Evolutionary conservation across 2,329 filamentous ascomycete genomes (phyloP).

Genomic region (Colletotrichum lentis): DNA sequence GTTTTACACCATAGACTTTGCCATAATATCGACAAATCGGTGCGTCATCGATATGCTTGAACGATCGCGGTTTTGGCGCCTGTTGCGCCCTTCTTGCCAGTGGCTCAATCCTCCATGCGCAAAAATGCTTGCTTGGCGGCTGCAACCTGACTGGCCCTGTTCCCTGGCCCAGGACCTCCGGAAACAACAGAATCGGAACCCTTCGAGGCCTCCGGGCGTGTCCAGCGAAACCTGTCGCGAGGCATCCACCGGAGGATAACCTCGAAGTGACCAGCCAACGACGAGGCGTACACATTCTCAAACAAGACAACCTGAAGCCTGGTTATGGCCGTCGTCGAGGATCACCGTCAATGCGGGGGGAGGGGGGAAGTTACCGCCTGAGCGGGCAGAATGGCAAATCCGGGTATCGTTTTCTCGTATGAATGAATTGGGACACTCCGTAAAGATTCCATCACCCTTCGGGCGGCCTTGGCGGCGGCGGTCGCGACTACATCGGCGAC

Average conservation of each 20-base stretch:
- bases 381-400: too few species aligned
- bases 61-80: conserved; percentile 32
- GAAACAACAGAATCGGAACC: background rate
- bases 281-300: background rate
- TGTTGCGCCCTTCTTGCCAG: background rate
- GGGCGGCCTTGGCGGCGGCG: background rate
- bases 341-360: background rate
- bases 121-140: conserved; percentile 14
- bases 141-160: background rate
- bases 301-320: background rate
- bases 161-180: background rate
- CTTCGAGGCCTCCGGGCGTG: conserved; percentile 25
- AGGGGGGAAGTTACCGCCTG: too few species aligned
- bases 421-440: conserved; percentile 11
- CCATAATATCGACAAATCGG: conserved; percentile 13
- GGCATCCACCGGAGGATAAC: background rate
- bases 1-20: background rate
- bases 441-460: background rate
- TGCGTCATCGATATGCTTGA: conserved; percentile 34
- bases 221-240: conserved; percentile 3
- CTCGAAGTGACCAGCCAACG: background rate
- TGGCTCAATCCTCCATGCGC: conserved; percentile 15
- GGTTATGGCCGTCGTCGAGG: conserved; percentile 1
- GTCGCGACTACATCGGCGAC: background rate
- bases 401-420: conserved; percentile 33